Base-by-base conservation (phyloP, 306 rosid species). In the Medicago ruthenica region DNA sequence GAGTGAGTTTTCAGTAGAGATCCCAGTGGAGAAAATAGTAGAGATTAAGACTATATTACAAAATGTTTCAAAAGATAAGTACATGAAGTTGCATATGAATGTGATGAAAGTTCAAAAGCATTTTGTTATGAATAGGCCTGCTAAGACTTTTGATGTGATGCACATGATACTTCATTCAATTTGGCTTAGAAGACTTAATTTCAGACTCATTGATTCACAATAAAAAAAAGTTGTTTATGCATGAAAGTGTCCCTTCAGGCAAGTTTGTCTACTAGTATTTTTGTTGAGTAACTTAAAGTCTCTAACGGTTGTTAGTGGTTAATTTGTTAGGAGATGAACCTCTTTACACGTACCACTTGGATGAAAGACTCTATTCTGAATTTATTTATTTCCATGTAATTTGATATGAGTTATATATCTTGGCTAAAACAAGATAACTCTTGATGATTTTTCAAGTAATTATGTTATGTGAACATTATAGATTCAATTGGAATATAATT, bases 141-240 rank as follows among this genome's bases (percentile, higher is more conserved):
- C 97, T 15, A 79, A 81, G 62, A 86, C 96, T 22, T 93, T 82
- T 76, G 98, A 93, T 83, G 76, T 84, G 22, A 75, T 89, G 71
- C 88, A 90, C 16, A 91, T 93, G 98, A 65, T 93, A 15, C 87
- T 93, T 76, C 95, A 93, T 71, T 90, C 98, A 1, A 24, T 93
- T 20, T 93, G 96, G 96, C 72, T 93, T 3, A 85, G 92, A 24
- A 79, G 97, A 50, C 86, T 88, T 0, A 72, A 89, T 36, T 82
- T 85, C 70, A 78, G 69, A 59, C 62, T 81, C 11, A 37, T 18
- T 9, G 42, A 36, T 73, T 80, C 74, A 82, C 18, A 60, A 54
- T 64, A 67, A 67, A 5, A 12, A 12, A 6, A 0, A 16, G 12
- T 8, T 17, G 60, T 17, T 54, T 54, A 4, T 53, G 21, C 59